Evolutionary conservation across 768 basidiomycete species (phyloP), one percentile per base, ranked within the genome.

Genomic region (Pleurotus cornucopiae): DNA sequence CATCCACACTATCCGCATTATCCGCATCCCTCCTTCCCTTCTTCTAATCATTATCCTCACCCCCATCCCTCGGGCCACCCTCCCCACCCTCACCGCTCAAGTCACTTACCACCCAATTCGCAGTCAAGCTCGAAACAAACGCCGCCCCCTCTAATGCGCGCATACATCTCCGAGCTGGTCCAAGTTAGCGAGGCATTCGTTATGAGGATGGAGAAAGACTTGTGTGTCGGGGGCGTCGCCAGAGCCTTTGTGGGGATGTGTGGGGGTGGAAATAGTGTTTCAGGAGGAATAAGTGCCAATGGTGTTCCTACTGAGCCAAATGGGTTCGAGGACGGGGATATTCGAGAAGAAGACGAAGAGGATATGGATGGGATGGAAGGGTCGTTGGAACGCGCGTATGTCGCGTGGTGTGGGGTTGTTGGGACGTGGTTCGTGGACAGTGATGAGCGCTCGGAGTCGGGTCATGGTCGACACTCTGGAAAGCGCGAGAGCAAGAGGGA

Each of bases 151-250:
- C 64, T 76, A 18, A 69, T 82, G 64, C 54, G 69, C 13, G 57
- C 69, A 14, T 72, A 80, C 56, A 64, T 78, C 6, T 75, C 71
- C 12, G 72, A 67, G 3, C 73, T 82, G 3, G 61, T 79, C 38
- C 54, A 60, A 5, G 76, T 69, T 3, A 79, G 78, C 6, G 71
- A 75, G 47, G 63, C 65, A 16, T 65, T 83, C 46, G 60, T 78
- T 6, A 63, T 62, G 47, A 63, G 64, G 7, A 71, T 78, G 51
- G 58, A 61, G 26, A 61, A 58, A 18, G 81, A 83, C 44, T 79
- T 80, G 2, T 80, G 78, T 16, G 77, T 77, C 2, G 78, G 75
- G 72, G 82, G 82, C 20, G 74, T 82, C 20, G 76, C 78, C 23
- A 66, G 69, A 5, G 78, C 82, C 1, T 81, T 84, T 57, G 68